phyloP scores from a whole-genome alignment of 345 rosid species.

The Murraya koenigii region DNA sequence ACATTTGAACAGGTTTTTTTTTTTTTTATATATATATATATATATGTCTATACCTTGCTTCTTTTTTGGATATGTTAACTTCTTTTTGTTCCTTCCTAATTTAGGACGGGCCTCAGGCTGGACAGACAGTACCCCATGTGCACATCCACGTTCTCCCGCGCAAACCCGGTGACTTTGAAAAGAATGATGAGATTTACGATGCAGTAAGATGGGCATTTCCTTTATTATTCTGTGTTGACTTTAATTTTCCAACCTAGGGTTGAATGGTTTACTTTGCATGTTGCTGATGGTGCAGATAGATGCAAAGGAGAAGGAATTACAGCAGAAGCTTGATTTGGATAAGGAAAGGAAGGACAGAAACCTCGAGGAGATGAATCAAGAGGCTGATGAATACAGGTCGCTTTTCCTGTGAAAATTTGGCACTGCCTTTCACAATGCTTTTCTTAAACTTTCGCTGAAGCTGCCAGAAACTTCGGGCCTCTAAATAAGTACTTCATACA shows the following conservation, averaged over 20 bases:
- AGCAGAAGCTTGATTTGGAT: conserved; percentile 75
- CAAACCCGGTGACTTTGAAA: conserved; percentile 81
- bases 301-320: conserved; percentile 67
- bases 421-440: neutral
- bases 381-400: conserved; percentile 62
- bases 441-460: neutral
- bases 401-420: conserved; percentile 25
- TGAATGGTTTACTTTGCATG: conserved; percentile 6
- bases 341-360: conserved; percentile 72
- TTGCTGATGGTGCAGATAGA: conserved; percentile 44
- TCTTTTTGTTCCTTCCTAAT: neutral
- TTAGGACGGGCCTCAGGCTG: conserved; percentile 93
- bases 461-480: neutral
- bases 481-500: neutral
- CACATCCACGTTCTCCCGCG: conserved; percentile 89
- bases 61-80: neutral
- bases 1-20: neutral
- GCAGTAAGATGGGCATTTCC: conserved; percentile 48
- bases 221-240: neutral
- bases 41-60: too few species aligned
- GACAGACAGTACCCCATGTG: conserved; percentile 92
- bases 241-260: neutral
- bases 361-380: conserved; percentile 71
- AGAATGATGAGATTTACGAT: conserved; percentile 84
- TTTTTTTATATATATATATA: too few species aligned